Conservation (phyloP, 140 eudicot genomes). For the Bidens hawaiensis region DNA sequence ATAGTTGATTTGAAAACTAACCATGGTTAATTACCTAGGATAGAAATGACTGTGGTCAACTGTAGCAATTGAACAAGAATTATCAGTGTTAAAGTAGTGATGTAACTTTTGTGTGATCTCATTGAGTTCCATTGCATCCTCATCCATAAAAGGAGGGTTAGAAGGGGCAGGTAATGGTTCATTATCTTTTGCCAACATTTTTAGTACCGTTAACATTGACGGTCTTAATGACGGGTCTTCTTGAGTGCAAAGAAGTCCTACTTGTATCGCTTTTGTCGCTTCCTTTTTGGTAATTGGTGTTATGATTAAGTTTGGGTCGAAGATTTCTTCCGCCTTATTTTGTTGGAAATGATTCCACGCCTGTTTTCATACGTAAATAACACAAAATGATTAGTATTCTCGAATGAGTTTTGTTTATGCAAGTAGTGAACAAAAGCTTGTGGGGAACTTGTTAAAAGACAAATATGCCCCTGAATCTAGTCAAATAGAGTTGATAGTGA, state of each 20-base stretch:
- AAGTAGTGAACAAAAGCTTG: neutral
- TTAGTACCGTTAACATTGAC: constrained; percentile 56
- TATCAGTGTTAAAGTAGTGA: constrained; percentile 14
- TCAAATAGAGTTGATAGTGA: neutral
- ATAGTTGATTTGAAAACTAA: neutral
- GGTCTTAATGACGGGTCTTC: constrained; percentile 72
- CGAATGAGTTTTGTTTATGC: neutral
- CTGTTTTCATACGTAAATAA: constrained; percentile 28
- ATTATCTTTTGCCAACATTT: constrained; percentile 58
- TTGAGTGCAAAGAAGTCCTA: constrained; percentile 89
- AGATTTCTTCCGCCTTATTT: constrained; percentile 49
- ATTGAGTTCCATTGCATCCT: constrained; percentile 66
- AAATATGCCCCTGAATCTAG: neutral
- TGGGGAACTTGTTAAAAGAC: neutral
- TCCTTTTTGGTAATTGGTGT: constrained; percentile 37
- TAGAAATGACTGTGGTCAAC: constrained; percentile 53
- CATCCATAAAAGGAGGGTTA: constrained; percentile 77
- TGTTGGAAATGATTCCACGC: constrained; percentile 75
- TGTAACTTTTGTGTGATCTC: constrained; percentile 30
- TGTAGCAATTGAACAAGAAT: constrained; percentile 54
- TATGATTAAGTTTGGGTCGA: constrained; percentile 64
- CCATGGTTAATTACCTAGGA: constrained; percentile 41
- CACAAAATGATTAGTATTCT: neutral
- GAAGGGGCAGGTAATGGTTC: constrained; percentile 60
- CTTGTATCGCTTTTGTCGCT: constrained; percentile 52